phyloP scores from a whole-genome alignment of 2,329 filamentous ascomycete species.

The Fusarium verticillioides region DNA sequence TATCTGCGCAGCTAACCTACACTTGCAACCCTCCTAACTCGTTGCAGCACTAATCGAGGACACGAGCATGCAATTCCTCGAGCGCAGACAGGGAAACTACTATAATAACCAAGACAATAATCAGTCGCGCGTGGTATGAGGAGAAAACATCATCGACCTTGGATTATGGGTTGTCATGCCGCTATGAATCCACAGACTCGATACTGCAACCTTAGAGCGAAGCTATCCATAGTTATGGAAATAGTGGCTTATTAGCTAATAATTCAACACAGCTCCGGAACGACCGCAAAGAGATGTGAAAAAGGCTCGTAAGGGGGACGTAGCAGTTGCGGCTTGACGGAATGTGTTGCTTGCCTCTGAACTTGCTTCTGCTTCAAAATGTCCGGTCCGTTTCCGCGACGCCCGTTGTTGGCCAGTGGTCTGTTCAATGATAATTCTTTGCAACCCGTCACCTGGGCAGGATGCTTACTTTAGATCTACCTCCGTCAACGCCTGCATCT shows the following conservation, averaged over 20 bases:
- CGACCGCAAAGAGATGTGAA: not conserved
- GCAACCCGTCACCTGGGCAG: constrained; percentile 9
- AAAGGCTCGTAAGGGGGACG: not conserved
- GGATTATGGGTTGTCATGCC: not conserved
- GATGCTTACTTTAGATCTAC: constrained; percentile 16
- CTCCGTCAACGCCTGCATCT: constrained; percentile 7
- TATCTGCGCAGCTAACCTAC: constrained; percentile 1
- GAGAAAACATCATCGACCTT: not conserved
- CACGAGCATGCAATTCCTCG: not conserved
- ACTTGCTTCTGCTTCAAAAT: constrained; percentile 6
- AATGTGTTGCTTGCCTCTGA: not conserved
- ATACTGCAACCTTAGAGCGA: not conserved
- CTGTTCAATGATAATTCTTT: constrained; percentile 10
- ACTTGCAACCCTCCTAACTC: constrained; percentile 21
- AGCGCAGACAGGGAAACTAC: not conserved
- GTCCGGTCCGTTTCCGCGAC: constrained; percentile 42
- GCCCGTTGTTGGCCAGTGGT: constrained; percentile 35
- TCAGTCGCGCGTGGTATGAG: not conserved
- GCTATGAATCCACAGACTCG: not conserved
- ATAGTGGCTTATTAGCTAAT: not conserved
- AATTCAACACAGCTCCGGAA: not conserved
- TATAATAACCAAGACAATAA: not conserved
- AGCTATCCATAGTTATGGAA: not conserved
- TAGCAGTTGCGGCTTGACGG: constrained; percentile 17
- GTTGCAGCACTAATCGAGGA: constrained; percentile 14